Percentiles rank a stretch among this genome's conserved stretches.
Evolutionary conservation across 78 protist genomes (phyloP).

Genomic region (Speleostelium caveatum): DNA sequence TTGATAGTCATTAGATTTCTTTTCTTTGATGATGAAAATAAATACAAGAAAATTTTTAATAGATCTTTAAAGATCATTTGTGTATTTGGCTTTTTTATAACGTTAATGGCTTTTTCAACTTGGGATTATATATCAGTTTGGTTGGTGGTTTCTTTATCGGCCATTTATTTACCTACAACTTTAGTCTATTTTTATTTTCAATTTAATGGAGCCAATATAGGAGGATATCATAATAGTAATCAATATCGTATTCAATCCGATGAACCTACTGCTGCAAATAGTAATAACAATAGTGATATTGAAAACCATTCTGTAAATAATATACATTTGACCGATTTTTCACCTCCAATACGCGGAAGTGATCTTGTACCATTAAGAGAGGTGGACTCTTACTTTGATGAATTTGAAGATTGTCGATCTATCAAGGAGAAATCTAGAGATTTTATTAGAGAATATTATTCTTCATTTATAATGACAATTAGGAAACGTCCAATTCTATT

Average conservation of each 20-base stretch:
- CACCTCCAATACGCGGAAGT: neutral
- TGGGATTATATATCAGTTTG: conserved; percentile 40
- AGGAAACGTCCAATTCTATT: neutral
- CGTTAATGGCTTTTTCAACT: conserved; percentile 15
- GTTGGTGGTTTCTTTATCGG: neutral
- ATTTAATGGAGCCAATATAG: neutral
- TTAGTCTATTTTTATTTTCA: neutral
- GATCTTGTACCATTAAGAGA: neutral
- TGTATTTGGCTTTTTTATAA: neutral
- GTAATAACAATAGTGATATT: neutral
- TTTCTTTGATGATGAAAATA: neutral
- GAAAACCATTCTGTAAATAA: neutral
- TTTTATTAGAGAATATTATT: too few species aligned
- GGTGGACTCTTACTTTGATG: neutral
- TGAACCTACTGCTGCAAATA: neutral
- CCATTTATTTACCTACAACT: neutral
- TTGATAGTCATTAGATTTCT: conserved; percentile 30
- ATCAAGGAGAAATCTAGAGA: neutral
- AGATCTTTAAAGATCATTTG: neutral
- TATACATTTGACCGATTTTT: neutral
- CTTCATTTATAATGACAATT: neutral
- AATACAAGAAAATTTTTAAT: neutral
- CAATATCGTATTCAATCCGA: neutral
- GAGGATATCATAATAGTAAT: neutral
- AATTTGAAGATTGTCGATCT: neutral